Evolutionary conservation across 495 filamentous ascomycete species (phyloP), one percentile per base, ranked within the genome.

Genomic region (Delitschia confertaspora): DNA sequence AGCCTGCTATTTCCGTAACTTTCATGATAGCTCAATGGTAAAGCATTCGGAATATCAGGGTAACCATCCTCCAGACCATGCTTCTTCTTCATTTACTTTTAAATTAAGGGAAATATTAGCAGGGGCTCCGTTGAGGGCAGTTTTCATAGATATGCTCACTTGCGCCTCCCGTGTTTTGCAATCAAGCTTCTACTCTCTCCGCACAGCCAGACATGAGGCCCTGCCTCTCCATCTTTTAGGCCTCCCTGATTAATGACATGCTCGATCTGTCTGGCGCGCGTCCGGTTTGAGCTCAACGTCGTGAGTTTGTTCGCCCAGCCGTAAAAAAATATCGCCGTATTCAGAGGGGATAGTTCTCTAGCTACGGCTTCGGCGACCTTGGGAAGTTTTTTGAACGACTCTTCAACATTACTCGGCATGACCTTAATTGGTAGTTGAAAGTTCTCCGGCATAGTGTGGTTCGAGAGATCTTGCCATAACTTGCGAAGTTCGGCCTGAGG

Each of bases 221-320:
- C 78, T 38, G 65, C 59, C 17, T 70, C 59, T 21, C 61, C 58
- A 26, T 68, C 59, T 33, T 67, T 62, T 5, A 47, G 13, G 8
- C 45, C 45, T 14, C 33, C 13, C 16, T 48, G 25, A 20, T 52
- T 47, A 24, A 56, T 44, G 17, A 41, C 20, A 40, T 48, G 56
- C 47, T 83, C 77, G 39, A 85, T 76, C 27, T 75, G 66, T 50
- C 75, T 83, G 13, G 73, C 75, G 19, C 79, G 75, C 0, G 70
- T 69, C 7, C 76, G 69, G 55, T 85, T 85, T 35, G 74, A 78
- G 9, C 78, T 79, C 40, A 85, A 66, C 1, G 82, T 85, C 23
- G 75, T 80, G 23, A 70, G 49, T 1, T 67, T 67, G 3, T 64
- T 63, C 25, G 64, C 65, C 81, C 81, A 85, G 6, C 82, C 81